Evolutionary conservation across 2,329 filamentous ascomycete species (phyloP), one percentile per base, ranked within the genome.

Genomic region (Aspergillus sp.): DNA sequence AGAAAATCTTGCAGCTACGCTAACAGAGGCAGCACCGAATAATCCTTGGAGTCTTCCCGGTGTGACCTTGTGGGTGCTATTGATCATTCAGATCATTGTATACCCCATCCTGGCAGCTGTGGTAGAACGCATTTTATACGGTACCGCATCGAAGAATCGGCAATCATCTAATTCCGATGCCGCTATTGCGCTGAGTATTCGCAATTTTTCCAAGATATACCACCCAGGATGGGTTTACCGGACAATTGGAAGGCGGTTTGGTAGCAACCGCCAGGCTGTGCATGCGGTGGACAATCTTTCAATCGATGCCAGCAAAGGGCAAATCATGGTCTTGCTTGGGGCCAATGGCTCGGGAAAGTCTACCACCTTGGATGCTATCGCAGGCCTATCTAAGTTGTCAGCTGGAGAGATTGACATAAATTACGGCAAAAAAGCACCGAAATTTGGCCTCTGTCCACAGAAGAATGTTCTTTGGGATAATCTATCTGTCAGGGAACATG

Each of bases 381-480:
- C 91, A 11, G 93, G 93, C 3, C 83, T 93, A 51, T 91, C 88
- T 65, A 89, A 85, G 45, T 81, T 93, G 21, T 91, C 90, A 0
- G 86, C 83, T 57, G 93, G 93, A 3, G 81, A 82, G 3, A 95
- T 97, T 63, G 85, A 84, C 23, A 87, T 96, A 46, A 89, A 95
- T 64, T 90, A 90, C 5, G 88, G 87, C 5, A 87, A 93, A 63
- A 88, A 87, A 1, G 87, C 86, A 9, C 90, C 90, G 9, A 91
- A 90, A 0, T 82, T 97, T 19, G 93, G 93, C 14, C 87, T 96
- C 43, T 93, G 91, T 56, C 93, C 93, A 0, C 93, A 97, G 71
- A 93, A 93, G 79, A 97, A 97, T 66, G 93, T 97, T 6, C 82
- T 97, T 33, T 97, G 93, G 92, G 89, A 93, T 65, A 88, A 92